These are phyloP conservation scores for Linaria vulgaris DNA, from an alignment of 257 asterid species.

Conservation along the genomic window DNA sequence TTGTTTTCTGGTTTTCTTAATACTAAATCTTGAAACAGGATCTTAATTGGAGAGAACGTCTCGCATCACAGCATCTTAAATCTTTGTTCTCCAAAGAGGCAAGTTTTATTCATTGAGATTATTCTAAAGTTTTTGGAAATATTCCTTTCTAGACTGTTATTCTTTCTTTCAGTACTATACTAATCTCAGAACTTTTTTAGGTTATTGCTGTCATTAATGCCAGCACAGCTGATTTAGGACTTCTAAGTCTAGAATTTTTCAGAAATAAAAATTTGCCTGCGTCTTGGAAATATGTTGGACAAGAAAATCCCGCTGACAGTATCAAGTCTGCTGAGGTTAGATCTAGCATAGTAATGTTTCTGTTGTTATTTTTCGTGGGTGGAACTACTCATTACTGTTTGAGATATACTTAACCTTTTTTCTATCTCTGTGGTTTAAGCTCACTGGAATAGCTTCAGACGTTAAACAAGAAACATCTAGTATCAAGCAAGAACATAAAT, in stretches of 20 bases:
- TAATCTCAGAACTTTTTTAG: slow-evolving; percentile 39
- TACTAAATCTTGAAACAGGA: slow-evolving; percentile 33
- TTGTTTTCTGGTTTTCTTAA: neutral
- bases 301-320: slow-evolving; percentile 34
- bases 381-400: slow-evolving; percentile 17
- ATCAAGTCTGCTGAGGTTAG: slow-evolving; percentile 55
- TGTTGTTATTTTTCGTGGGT: slow-evolving; percentile 15
- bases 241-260: slow-evolving; percentile 61
- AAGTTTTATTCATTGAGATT: slow-evolving; percentile 23
- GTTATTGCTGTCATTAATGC: slow-evolving; percentile 68
- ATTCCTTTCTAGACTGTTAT: neutral
- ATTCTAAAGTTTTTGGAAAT: slow-evolving; percentile 10
- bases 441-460: slow-evolving; percentile 34
- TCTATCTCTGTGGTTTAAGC: slow-evolving; percentile 36
- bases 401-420: slow-evolving; percentile 29
- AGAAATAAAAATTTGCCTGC: slow-evolving; percentile 65
- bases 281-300: slow-evolving; percentile 64
- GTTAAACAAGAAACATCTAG: slow-evolving; percentile 44
- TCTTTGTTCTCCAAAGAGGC: slow-evolving; percentile 55
- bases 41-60: slow-evolving; percentile 54
- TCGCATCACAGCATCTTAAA: slow-evolving; percentile 50
- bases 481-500: slow-evolving; percentile 41
- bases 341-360: slow-evolving; percentile 18
- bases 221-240: slow-evolving; percentile 69
- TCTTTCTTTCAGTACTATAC: slow-evolving; percentile 15